These are phyloP conservation scores for Calonectria hongkongensis DNA, from an alignment of 2,329 filamentous ascomycete species.

Conservation along the genomic window DNA sequence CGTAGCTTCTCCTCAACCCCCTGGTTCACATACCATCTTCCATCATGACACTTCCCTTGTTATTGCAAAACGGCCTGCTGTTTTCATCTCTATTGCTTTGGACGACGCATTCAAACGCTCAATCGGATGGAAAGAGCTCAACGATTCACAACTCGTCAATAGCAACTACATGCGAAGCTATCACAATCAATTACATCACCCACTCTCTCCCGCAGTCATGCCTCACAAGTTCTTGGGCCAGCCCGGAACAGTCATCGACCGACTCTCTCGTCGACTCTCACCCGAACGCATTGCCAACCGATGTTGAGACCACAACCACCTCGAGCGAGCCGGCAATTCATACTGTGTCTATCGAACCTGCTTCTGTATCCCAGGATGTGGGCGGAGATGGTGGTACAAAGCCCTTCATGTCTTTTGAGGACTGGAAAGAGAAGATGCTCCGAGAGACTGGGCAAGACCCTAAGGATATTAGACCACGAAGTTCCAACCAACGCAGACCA, in stretches of 20 bases:
- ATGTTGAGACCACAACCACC: constrained; percentile 37
- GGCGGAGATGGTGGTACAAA: constrained; percentile 52
- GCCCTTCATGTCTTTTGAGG: constrained; percentile 95
- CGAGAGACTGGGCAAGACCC: constrained; percentile 86
- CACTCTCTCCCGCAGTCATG: constrained; percentile 86
- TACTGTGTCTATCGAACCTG: constrained; percentile 22
- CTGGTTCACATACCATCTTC: not conserved
- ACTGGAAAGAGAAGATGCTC: constrained; percentile 97
- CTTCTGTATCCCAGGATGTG: constrained; percentile 42
- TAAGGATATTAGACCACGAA: constrained; percentile 79
- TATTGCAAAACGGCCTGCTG: no score
- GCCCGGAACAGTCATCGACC: constrained; percentile 50
- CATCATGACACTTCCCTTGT: constrained; percentile 15
- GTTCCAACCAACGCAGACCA: constrained; percentile 70
- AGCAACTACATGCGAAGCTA: constrained; percentile 30
- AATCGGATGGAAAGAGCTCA: not conserved
- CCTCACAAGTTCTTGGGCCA: constrained; percentile 77
- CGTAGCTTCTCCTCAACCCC: not conserved
- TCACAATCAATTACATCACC: constrained; percentile 84
- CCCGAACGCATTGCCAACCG: constrained; percentile 16
- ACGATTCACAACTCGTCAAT: not conserved
- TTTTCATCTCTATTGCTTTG: not conserved
- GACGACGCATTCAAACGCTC: not conserved
- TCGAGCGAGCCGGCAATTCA: constrained; percentile 30
- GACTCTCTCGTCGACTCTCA: constrained; percentile 29